Evolutionary conservation across 2,329 filamentous ascomycete genomes (phyloP), one percentile per base, ranked within the genome.

Genomic region (Graphilbum fragrans): DNA sequence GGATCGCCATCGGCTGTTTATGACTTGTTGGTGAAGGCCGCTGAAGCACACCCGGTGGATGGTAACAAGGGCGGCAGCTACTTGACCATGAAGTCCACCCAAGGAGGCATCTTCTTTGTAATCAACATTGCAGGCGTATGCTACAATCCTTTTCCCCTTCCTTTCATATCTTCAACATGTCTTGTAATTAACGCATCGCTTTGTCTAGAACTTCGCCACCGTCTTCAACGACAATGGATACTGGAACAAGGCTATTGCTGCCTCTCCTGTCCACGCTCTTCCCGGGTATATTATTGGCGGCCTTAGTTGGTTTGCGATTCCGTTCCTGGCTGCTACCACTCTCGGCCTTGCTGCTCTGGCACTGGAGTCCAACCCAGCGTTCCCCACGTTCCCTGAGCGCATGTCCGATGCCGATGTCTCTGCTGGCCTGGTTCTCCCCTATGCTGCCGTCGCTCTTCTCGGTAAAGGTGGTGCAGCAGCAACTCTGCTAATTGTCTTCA

Each of bases 171-270:
- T 35, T n/a, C n/a, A n/a, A 33, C 17, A n/a, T 7, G 31, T 8
- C 14, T 8, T 11, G 22, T 3, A 4, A 20, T 27, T 12, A 29
- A 8, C 25, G 25, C 8, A 8, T 29, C 14, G 8, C 25, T 29
- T 29, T 8, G 6, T 32, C n/a, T n/a, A 45, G 38, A 88, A 88
- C 61, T 92, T 90, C 45, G 81, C 72, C 44, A 87, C 83, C 1
- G 84, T 93, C 4, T 93, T 93, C 65, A 69, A 86, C 35, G 86
- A 93, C 55, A 88, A 88, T 49, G 80, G 82, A 16, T 94, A 93
- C 65, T 94, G 87, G 63, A 92, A 94, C 69, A 94, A 94, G 61
- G 87, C 86, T 16, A 94, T 94, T 52, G 86, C 88, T 7, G 86
- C 88, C 0, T 82, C 78, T 19, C 86, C 86, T 1, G 82, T 90